These are phyloP conservation scores for Trametes cubensis DNA, from an alignment of 768 basidiomycete species.

Conservation along the genomic window DNA sequence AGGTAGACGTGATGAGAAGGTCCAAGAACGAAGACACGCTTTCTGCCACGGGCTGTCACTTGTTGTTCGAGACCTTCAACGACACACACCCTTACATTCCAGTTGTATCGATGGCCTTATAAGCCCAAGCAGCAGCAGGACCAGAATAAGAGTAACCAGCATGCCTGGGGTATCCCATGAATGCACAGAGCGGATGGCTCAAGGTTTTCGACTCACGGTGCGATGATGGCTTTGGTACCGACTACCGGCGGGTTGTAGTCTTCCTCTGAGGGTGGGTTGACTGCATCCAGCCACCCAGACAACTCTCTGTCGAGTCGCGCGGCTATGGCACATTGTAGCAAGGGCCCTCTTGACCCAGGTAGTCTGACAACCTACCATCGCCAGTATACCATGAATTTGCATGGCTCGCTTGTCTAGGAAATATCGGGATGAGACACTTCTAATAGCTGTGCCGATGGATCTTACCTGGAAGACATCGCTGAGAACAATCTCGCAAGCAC, in stretches of 20 bases:
- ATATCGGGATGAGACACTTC: background rate
- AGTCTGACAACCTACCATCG: slow-evolving; percentile 48
- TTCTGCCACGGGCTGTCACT: slow-evolving; percentile 47
- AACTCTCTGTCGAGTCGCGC: slow-evolving; percentile 64
- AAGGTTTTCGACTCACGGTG: slow-evolving; percentile 65
- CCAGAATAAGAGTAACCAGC: slow-evolving; percentile 97
- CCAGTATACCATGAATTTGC: slow-evolving; percentile 89
- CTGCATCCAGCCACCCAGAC: slow-evolving; percentile 60
- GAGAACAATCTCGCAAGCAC: background rate
- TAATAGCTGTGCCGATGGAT: too few relatives aligned
- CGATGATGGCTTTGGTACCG: slow-evolving; percentile 87
- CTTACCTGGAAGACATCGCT: background rate
- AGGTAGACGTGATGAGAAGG: slow-evolving; percentile 94
- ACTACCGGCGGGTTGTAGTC: slow-evolving; percentile 67
- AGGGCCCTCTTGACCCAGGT: background rate
- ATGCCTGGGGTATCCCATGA: slow-evolving; percentile 57
- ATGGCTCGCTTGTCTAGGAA: slow-evolving; percentile 70
- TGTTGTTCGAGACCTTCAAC: background rate
- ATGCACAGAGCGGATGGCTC: too few relatives aligned
- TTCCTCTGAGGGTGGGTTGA: slow-evolving; percentile 47
- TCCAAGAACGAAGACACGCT: slow-evolving; percentile 91
- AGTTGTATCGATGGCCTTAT: slow-evolving; percentile 80
- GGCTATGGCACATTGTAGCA: slow-evolving; percentile 42
- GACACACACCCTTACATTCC: slow-evolving; percentile 64
- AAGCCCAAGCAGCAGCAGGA: slow-evolving; percentile 93